Conservation (phyloP, 106 monocot species). For the Platanthera zijinensis region DNA sequence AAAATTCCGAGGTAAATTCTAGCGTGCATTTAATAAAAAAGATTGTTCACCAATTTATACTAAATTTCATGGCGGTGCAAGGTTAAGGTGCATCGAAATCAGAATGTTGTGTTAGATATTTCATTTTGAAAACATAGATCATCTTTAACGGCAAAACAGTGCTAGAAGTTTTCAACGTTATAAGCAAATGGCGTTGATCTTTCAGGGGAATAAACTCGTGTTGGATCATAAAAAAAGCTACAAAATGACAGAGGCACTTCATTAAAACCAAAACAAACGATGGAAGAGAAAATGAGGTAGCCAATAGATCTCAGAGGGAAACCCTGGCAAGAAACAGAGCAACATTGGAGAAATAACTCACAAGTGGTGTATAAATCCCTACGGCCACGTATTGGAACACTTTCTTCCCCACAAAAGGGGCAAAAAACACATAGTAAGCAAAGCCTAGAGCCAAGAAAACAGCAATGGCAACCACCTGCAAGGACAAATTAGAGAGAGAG, state of each 20-base stretch:
- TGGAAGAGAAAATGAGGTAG: neutral
- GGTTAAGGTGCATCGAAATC: neutral
- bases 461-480: conserved; percentile 70
- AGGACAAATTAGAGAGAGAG: neutral
- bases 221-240: neutral
- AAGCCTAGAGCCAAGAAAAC: conserved; percentile 61
- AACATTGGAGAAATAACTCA: conserved; percentile 3
- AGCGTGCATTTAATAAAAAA: neutral
- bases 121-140: neutral
- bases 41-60: neutral
- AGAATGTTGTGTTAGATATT: neutral
- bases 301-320: neutral
- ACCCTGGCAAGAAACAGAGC: conserved; percentile 2
- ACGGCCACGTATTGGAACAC: conserved; percentile 39
- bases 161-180: neutral
- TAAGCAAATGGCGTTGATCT: neutral
- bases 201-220: neutral
- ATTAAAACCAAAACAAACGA: neutral
- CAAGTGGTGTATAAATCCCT: conserved; percentile 63
- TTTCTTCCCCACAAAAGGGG: conserved; percentile 68
- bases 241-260: neutral
- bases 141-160: neutral
- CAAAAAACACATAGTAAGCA: conserved; percentile 78
- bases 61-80: neutral
- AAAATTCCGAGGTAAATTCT: no score